Evolutionary conservation across 306 rosid genomes (phyloP).

Genomic region (Sesbania bispinosa): DNA sequence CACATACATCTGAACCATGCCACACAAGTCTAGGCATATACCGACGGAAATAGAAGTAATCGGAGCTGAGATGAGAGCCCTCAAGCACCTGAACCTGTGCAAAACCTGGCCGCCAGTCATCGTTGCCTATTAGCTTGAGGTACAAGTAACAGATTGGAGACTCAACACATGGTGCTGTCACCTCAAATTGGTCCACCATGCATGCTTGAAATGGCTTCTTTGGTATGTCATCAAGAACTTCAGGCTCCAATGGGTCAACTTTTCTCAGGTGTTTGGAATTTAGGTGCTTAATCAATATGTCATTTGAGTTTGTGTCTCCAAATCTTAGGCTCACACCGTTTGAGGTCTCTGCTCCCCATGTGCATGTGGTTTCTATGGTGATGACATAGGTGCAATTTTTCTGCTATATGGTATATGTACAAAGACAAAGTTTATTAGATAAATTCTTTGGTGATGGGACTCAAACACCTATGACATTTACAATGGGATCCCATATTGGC

Average conservation of each 20-base stretch:
- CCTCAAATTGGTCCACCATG: slow-evolving; percentile 63
- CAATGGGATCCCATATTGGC: not conserved
- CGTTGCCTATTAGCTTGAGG: slow-evolving; percentile 56
- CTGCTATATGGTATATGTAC: slow-evolving; percentile 25
- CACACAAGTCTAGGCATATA: slow-evolving; percentile 68
- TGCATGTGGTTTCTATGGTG: slow-evolving; percentile 72
- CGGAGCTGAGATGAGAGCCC: slow-evolving; percentile 48
- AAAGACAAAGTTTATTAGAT: not conserved
- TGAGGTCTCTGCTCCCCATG: slow-evolving; percentile 74
- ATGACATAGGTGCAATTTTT: slow-evolving; percentile 60
- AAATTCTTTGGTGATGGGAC: not conserved
- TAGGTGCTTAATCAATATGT: slow-evolving; percentile 52
- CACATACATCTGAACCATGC: slow-evolving; percentile 75
- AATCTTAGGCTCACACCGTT: slow-evolving; percentile 64
- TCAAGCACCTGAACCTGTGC: slow-evolving; percentile 48
- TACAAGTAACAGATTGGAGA: slow-evolving; percentile 69
- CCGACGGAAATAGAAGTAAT: slow-evolving; percentile 55
- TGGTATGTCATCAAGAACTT: slow-evolving; percentile 58
- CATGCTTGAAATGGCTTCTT: slow-evolving; percentile 82
- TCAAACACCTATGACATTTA: not conserved
- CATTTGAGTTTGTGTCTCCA: slow-evolving; percentile 68
- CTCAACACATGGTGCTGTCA: slow-evolving; percentile 54
- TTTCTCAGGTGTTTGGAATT: slow-evolving; percentile 55
- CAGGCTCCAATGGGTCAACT: slow-evolving; percentile 57
- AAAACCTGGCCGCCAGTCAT: slow-evolving; percentile 85